A percentile compares a stretch with the other conserved stretches of the same genome.
Evolutionary conservation across 306 rosid genomes (phyloP).

Genomic region (Glycine tomentella): DNA sequence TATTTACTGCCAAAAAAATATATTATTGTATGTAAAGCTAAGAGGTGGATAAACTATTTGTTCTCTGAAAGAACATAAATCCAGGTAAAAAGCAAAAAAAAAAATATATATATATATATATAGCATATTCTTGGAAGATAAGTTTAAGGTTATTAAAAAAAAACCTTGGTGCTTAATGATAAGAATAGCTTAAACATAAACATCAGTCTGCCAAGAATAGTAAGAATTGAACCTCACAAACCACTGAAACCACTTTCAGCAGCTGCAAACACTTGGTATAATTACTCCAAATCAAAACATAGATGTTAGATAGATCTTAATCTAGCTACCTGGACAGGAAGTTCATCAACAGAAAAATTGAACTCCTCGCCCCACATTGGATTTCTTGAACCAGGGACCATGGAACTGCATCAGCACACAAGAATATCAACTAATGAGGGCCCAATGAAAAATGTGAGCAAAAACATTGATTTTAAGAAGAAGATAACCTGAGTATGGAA

Average conservation of each 20-base stretch:
- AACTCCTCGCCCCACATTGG: constrained; percentile 99
- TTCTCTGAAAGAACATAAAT: neutral
- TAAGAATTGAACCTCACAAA: constrained; percentile 38
- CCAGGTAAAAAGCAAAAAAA: neutral
- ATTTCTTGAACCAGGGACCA: constrained; percentile 99
- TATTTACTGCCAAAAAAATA: constrained; percentile 32
- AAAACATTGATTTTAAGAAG: too few relatives aligned
- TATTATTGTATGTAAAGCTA: constrained; percentile 18
- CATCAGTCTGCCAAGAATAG: neutral
- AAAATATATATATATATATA: too few relatives aligned
- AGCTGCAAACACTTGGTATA: constrained; percentile 31
- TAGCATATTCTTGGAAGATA: constrained; percentile 16
- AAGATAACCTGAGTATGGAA: neutral
- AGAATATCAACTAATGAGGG: constrained; percentile 44
- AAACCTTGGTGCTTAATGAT: neutral
- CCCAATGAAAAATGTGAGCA: constrained; percentile 17
- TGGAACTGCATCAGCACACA: constrained; percentile 75
- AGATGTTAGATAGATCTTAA: neutral
- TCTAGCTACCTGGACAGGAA: constrained; percentile 85
- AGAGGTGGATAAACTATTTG: constrained; percentile 16
- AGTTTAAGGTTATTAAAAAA: constrained; percentile 8
- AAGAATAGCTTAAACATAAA: constrained; percentile 28
- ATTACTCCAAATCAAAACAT: constrained; percentile 29
- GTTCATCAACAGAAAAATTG: constrained; percentile 92
- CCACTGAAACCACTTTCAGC: constrained; percentile 34